phyloP scores from a whole-genome alignment of 345 rosid species.

The Eucalyptus guilfoylei region DNA sequence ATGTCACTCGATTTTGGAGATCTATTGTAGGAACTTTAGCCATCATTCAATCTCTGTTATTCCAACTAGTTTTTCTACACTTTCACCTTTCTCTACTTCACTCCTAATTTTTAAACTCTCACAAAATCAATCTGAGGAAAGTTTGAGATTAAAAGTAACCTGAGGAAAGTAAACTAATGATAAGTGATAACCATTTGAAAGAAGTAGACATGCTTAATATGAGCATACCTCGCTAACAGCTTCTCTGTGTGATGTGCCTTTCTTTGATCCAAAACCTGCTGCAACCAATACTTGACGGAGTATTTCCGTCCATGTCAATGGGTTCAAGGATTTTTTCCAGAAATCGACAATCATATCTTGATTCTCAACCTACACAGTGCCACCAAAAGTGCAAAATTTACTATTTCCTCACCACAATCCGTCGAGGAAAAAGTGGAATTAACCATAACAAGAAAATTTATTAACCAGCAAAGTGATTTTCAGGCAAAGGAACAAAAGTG shows the following conservation, averaged over 20 bases:
- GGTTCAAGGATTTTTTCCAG: conserved; percentile 81
- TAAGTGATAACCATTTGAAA: not conserved
- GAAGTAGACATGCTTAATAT: not conserved
- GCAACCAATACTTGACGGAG: conserved; percentile 74
- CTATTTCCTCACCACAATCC: not conserved
- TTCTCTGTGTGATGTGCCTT: conserved; percentile 33
- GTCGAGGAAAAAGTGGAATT: not conserved
- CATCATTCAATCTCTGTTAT: not conserved
- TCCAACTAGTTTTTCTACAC: not conserved
- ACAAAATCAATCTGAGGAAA: not conserved
- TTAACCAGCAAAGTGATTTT: not conserved
- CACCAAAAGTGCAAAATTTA: not conserved
- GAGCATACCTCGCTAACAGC: conserved; percentile 56
- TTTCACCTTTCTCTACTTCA: not conserved
- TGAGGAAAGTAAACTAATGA: not conserved
- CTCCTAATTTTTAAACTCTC: not conserved
- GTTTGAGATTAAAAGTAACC: not conserved
- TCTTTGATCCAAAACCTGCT: conserved; percentile 86
- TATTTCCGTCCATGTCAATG: conserved; percentile 91
- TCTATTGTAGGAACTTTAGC: not conserved
- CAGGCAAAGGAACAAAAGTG: not conserved
- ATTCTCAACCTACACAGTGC: conserved; percentile 52
- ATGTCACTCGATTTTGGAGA: not conserved
- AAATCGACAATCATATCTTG: conserved; percentile 47
- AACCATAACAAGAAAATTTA: not conserved